phyloP scores from a whole-genome alignment of 352 stramenopile species.

The Phytophthora agathidicida region DNA sequence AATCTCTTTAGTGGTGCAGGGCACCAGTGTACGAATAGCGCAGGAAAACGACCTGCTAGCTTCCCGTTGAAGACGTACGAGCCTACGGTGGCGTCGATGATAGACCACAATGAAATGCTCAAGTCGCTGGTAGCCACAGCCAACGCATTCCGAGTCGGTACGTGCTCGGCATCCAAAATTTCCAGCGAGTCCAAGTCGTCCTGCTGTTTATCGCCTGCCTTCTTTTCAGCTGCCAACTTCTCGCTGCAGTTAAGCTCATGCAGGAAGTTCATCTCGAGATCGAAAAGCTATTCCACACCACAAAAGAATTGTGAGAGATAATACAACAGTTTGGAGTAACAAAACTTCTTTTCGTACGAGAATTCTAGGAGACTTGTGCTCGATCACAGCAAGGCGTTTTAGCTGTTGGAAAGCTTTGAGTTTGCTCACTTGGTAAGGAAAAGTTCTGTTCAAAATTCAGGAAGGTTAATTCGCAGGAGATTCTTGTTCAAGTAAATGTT shows the following conservation, averaged over 20 bases:
- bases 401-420: slow-evolving; percentile 52
- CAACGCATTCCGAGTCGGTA: slow-evolving; percentile 55
- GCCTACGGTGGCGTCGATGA: slow-evolving; percentile 63
- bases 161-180: slow-evolving; percentile 67
- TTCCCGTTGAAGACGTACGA: slow-evolving; percentile 72
- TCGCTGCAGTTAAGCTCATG: slow-evolving; percentile 67
- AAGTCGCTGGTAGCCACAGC: slow-evolving; percentile 62
- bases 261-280: slow-evolving; percentile 64
- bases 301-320: slow-evolving; percentile 4
- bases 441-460: slow-evolving; percentile 51
- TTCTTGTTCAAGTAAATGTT: background rate
- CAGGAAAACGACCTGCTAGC: slow-evolving; percentile 56
- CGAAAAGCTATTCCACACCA: slow-evolving; percentile 53
- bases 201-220: slow-evolving; percentile 35
- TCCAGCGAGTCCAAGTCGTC: slow-evolving; percentile 32
- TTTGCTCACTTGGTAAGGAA: slow-evolving; percentile 70
- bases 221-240: slow-evolving; percentile 46
- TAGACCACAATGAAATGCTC: slow-evolving; percentile 67
- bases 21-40: slow-evolving; percentile 66
- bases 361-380: slow-evolving; percentile 62
- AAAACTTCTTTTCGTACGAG: slow-evolving; percentile 38
- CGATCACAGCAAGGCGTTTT: slow-evolving; percentile 64
- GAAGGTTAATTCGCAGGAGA: too few species aligned
- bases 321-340: background rate
- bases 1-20: slow-evolving; percentile 47